Evolutionary conservation across 2,329 filamentous ascomycete genomes (phyloP), one percentile per base, ranked within the genome.

Genomic region (Rutstroemia sydowiana): DNA sequence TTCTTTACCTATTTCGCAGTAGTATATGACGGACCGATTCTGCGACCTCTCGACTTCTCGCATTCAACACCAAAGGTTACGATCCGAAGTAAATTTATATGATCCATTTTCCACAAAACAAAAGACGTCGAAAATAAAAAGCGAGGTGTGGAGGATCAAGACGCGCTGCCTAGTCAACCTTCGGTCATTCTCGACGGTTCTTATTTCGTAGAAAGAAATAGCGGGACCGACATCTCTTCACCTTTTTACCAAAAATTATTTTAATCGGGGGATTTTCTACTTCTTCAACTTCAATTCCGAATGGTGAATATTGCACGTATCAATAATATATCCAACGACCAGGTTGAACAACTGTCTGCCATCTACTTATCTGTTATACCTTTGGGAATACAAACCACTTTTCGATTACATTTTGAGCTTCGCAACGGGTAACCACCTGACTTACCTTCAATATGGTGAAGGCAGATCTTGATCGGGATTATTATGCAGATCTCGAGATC

Each of bases 401-500:
- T n/a, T 11, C 16, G 36, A 18, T 31, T 44, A 30, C 32, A 23
- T 43, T 30, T 9, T 26, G 51, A n/a, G 18, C 28, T 46, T 39
- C 5, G 31, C 45, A 36, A 31, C 26, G 14, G 36, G 20, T 45
- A 41, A 37, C 14, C 16, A 45, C 48, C n/a, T 32, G 26, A 32
- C 32, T 31, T 16, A 23, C 28, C 21, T 46, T 41, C 56, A 58
- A 30, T 11, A 68, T 68, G 66, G 66, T 63, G 21, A 68, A 66
- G 53, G 63, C 61, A 14, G 66, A 67, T 53, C 49, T 63, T n/a
- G 61, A 53, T 46, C 57, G 62, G 56, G 81, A 86, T 68, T 85
- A 85, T 68, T 86, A 88, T 70, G 77, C 75, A 48, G 83, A 86
- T 70, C 73, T 88, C 51, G 81, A 82, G 53, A 67, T 87, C 21